Evolutionary conservation across 2,329 filamentous ascomycete species (phyloP).

Genomic region (Aspergillus sp.): DNA sequence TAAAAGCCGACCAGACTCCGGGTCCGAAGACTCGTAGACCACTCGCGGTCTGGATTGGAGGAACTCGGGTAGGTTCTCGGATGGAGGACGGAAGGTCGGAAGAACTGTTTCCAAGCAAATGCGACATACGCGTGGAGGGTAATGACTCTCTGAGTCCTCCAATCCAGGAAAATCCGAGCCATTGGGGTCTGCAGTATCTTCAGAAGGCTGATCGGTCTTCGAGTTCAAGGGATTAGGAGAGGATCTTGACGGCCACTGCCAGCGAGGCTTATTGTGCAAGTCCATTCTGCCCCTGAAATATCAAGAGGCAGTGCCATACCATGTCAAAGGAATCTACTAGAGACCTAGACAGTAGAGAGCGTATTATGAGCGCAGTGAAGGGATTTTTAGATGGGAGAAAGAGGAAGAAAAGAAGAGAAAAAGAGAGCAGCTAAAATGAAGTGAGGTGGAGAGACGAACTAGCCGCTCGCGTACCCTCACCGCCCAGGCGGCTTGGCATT

Average conservation of each 20-base stretch:
- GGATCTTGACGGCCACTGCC: slow-evolving; percentile 17
- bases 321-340: slow-evolving; percentile 10
- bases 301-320: slow-evolving; percentile 6
- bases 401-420: slow-evolving; percentile 9
- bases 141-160: slow-evolving; percentile 44
- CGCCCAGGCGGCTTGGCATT: slow-evolving; percentile 11
- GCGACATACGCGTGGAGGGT: slow-evolving; percentile 72
- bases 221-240: slow-evolving; percentile 5
- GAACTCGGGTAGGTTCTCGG: slow-evolving; percentile 52
- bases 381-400: not conserved
- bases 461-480: slow-evolving; percentile 19
- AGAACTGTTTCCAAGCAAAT: slow-evolving; percentile 77
- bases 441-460: slow-evolving; percentile 9
- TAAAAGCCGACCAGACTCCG: slow-evolving; percentile 70
- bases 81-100: slow-evolving; percentile 55
- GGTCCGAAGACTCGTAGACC: slow-evolving; percentile 69
- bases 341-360: slow-evolving; percentile 4
- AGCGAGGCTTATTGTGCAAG: slow-evolving; percentile 18
- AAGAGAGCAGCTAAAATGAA: slow-evolving; percentile 10
- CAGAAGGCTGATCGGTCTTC: slow-evolving; percentile 5
- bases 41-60: slow-evolving; percentile 55
- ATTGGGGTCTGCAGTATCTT: slow-evolving; percentile 8
- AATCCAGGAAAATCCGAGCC: slow-evolving; percentile 11
- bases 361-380: not conserved
- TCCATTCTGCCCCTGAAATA: slow-evolving; percentile 10